These are phyloP conservation scores for Mycena alexandri DNA, from an alignment of 768 basidiomycete species.

Conservation along the genomic window DNA sequence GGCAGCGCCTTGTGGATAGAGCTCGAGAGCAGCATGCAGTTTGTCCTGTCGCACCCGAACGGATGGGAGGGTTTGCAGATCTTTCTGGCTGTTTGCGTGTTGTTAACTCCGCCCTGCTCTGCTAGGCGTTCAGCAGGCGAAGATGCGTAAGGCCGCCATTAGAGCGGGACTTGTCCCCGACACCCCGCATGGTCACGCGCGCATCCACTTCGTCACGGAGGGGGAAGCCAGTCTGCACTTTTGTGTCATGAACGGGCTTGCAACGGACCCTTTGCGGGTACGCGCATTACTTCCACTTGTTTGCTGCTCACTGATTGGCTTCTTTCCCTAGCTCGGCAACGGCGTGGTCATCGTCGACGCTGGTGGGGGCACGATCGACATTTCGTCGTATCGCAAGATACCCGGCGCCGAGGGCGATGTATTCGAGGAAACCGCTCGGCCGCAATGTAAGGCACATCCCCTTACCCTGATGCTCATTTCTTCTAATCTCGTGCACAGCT, in stretches of 20 bases:
- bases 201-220: constrained; percentile 69
- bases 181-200: constrained; percentile 51
- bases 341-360: constrained; percentile 70
- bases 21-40: constrained; percentile 38
- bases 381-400: constrained; percentile 65
- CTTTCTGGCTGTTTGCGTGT: too few species aligned
- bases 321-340: constrained; percentile 37
- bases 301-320: neutral
- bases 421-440: constrained; percentile 63
- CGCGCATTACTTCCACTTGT: neutral
- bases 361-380: constrained; percentile 74
- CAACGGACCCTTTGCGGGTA: constrained; percentile 52
- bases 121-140: constrained; percentile 60
- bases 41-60: constrained; percentile 66
- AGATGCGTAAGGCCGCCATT: constrained; percentile 67
- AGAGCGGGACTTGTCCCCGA: constrained; percentile 63
- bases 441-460: constrained; percentile 51
- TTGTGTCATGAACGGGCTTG: constrained; percentile 62
- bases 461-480: neutral
- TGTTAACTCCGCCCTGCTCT: too few species aligned
- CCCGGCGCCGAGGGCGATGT: constrained; percentile 39
- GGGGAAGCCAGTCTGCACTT: constrained; percentile 74
- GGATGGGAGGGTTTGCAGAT: constrained; percentile 63
- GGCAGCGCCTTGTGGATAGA: constrained; percentile 48
- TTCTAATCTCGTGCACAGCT: constrained; percentile 46